Conservation (phyloP, 306 rosid species). For the Mimosa pudica region DNA sequence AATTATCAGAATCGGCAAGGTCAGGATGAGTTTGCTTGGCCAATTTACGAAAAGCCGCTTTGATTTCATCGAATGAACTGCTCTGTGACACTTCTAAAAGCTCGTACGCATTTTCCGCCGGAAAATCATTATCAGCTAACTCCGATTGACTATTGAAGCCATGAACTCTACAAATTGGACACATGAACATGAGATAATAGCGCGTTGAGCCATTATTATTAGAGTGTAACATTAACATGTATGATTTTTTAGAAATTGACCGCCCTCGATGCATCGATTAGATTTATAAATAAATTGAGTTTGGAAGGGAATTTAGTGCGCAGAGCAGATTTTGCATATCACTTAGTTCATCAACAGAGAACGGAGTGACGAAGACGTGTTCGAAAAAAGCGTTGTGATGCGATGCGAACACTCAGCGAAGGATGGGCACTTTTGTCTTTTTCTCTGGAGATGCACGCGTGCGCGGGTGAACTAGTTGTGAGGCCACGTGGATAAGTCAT, state of each 20-base stretch:
- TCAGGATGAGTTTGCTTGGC: constrained; percentile 98
- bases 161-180: constrained; percentile 38
- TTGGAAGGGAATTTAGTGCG: neutral
- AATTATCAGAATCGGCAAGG: constrained; percentile 59
- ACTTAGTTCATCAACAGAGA: neutral
- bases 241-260: constrained; percentile 24
- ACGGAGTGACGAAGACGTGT: neutral
- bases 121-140: constrained; percentile 51
- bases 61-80: constrained; percentile 80
- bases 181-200: constrained; percentile 27
- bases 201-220: constrained; percentile 6
- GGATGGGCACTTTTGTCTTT: neutral
- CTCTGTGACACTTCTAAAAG: constrained; percentile 71
- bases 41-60: constrained; percentile 85
- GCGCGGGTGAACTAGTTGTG: too few species aligned
- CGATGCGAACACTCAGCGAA: neutral
- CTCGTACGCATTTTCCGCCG: constrained; percentile 73
- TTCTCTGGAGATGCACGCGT: neutral
- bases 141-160: constrained; percentile 55
- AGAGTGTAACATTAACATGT: constrained; percentile 28
- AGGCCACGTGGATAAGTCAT: neutral
- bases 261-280: constrained; percentile 26
- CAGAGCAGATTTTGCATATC: constrained; percentile 14
- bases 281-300: neutral
- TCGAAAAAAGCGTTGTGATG: neutral